These are phyloP conservation scores for Tylopilus plumbeoviolaceoides DNA, from an alignment of 768 basidiomycete species.

Conservation along the genomic window DNA sequence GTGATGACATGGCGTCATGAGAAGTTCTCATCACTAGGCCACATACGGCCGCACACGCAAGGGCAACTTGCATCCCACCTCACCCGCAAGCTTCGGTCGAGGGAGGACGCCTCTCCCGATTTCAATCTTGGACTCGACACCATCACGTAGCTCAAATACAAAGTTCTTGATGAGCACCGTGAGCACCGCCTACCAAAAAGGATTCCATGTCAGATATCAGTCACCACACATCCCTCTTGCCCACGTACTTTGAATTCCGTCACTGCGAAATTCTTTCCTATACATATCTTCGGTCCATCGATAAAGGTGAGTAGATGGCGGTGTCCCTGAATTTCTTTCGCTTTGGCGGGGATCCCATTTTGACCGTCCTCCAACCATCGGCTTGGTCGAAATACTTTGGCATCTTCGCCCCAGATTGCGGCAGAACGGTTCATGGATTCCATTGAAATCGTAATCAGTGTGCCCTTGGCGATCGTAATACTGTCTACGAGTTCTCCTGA, in stretches of 20 bases:
- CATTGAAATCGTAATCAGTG: conserved; percentile 41
- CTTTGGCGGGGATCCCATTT: conserved; percentile 21
- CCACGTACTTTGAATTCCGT: conserved; percentile 30
- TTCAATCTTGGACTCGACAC: not conserved
- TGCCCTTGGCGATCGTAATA: conserved; percentile 45
- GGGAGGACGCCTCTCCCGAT: not conserved
- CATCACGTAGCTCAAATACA: conserved; percentile 19
- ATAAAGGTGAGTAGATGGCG: conserved; percentile 48
- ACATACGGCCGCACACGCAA: not conserved
- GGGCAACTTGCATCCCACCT: not conserved
- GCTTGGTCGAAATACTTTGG: conserved; percentile 55
- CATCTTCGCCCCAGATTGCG: conserved; percentile 57
- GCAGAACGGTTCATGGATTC: conserved; percentile 46
- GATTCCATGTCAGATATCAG: not conserved
- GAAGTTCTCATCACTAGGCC: no score
- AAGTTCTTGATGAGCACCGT: conserved; percentile 41
- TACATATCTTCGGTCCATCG: conserved; percentile 46
- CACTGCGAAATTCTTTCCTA: conserved; percentile 48
- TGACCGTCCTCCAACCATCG: conserved; percentile 48
- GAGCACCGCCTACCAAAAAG: conserved; percentile 34
- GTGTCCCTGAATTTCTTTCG: conserved; percentile 43
- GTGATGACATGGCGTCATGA: no score
- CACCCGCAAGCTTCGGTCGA: not conserved
- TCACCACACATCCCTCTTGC: no score
- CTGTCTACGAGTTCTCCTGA: conserved; percentile 36